Percentiles rank a stretch among this genome's conserved stretches.
Conservation (phyloP, 345 rosid species). For the Zanthoxylum bungeanum region DNA sequence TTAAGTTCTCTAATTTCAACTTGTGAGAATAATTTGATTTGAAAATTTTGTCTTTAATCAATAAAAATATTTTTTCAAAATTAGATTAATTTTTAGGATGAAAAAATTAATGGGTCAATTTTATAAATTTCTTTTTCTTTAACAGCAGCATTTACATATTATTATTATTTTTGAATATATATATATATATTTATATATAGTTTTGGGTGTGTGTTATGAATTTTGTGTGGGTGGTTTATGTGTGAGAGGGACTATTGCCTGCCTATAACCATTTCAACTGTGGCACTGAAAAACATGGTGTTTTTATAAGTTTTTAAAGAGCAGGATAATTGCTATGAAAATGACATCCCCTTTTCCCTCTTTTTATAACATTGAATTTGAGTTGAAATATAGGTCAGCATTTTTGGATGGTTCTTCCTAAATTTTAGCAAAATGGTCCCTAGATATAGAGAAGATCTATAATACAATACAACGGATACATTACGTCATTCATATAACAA, state of each 20-base stretch:
- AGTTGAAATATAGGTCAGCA: constrained; percentile 33
- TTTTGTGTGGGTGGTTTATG: constrained; percentile 28
- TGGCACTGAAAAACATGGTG: constrained; percentile 79
- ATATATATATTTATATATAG: too few species aligned
- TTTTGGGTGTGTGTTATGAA: constrained; percentile 3
- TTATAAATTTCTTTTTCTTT: too few species aligned
- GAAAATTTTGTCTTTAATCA: too few species aligned
- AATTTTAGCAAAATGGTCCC: constrained; percentile 34
- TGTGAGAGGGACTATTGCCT: constrained; percentile 55
- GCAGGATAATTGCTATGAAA: constrained; percentile 49
- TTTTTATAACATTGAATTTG: constrained; percentile 24
- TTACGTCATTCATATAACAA: too few species aligned
- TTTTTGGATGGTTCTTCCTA: constrained; percentile 31
- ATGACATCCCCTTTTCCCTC: constrained; percentile 32
- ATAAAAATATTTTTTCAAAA: too few species aligned
- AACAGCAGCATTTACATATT: too few species aligned
- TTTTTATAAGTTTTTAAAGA: constrained; percentile 38
- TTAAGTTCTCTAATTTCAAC: too few species aligned
- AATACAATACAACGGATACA: too few species aligned
- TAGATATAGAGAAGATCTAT: not conserved
- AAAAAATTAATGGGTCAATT: too few species aligned
- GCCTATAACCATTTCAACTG: constrained; percentile 44
- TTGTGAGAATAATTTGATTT: too few species aligned
- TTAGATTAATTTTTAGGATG: too few species aligned
- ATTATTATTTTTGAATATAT: too few species aligned